Base-by-base conservation (phyloP, 1,284 basidiomycete genomes). In the Takashimella koratensis region DNA sequence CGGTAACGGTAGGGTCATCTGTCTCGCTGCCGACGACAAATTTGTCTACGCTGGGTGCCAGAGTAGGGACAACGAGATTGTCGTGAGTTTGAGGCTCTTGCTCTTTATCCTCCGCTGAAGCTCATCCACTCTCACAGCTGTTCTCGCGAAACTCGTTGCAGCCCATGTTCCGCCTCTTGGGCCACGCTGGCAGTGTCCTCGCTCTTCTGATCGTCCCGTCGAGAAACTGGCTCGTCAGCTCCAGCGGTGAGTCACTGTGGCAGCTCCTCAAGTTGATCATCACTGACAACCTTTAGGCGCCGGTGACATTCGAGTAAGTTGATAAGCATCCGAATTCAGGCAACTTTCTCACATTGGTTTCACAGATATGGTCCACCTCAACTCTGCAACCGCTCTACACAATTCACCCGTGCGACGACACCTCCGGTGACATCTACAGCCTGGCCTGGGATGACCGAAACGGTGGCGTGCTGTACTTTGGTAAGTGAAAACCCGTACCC, bases 371-470 rank as follows among this genome's bases (percentile, higher is more conserved):
- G 94, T 88, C 84, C 45, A 88, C 90, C 0, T 76, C 78, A 3
- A 84, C 83, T 0, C 81, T 95, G 13, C 74, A 79, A 12, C 84
- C 84, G 3, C 75, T 96, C 36, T 92, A 87, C 67, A 79, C 90
- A 47, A 81, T 98, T 30, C 81, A 86, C 53, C 91, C 94, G 0
- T 88, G 91, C 65, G 80, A 87, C 52, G 90, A 94, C 63, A 87
- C 84, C 3, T 85, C 92, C 2, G 94, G 94, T 39, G 95, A 97
- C 70, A 83, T 97, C 49, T 94, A 92, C 77, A 90, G 87, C 36
- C 79, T 98, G 2, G 83, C 84, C 0, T 98, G 90, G 88, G 86
- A 85, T 12, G 78, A 84, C 22, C 59, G 74, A 1, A 70, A 77
- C 10, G 79, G 85, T 8, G 83, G 86, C 57, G 88, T 86, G 0